These are phyloP conservation scores for Darksidea phi DNA, from an alignment of 495 filamentous ascomycete species.

Conservation along the genomic window DNA sequence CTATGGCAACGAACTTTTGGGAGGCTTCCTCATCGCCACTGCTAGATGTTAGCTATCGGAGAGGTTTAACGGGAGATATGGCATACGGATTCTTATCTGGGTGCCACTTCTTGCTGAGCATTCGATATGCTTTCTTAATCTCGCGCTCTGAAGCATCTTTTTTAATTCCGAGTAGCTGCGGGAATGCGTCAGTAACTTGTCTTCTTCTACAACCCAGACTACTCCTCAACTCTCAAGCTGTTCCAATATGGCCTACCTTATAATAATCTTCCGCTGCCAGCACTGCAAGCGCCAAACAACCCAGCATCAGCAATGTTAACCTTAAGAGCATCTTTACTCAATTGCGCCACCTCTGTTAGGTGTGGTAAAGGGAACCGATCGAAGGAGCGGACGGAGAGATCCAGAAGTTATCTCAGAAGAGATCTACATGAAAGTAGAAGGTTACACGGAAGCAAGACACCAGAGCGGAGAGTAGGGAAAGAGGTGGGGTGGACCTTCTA, in stretches of 20 bases:
- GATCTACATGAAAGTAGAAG: slow-evolving; percentile 29
- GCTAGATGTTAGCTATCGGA: background rate
- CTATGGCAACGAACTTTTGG: slow-evolving; percentile 90
- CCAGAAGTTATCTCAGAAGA: background rate
- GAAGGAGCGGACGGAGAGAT: slow-evolving; percentile 16
- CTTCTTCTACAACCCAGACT: background rate
- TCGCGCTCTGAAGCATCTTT: slow-evolving; percentile 81
- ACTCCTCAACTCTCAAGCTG: background rate
- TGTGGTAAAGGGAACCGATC: too few relatives aligned
- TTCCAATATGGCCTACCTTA: slow-evolving; percentile 57
- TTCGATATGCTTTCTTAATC: slow-evolving; percentile 94
- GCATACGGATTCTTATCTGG: slow-evolving; percentile 95
- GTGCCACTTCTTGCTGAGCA: slow-evolving; percentile 91
- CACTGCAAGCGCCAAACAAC: slow-evolving; percentile 16
- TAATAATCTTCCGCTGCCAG: slow-evolving; percentile 83
- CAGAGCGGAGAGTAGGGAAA: background rate
- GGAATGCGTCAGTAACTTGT: slow-evolving; percentile 5
- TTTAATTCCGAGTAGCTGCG: slow-evolving; percentile 72
- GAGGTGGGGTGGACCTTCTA: slow-evolving; percentile 12
- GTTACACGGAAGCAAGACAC: background rate
- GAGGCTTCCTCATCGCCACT: slow-evolving; percentile 77
- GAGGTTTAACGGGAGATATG: slow-evolving; percentile 13
- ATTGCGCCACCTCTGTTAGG: slow-evolving; percentile 1
- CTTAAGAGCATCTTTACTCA: slow-evolving; percentile 29
- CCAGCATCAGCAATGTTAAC: slow-evolving; percentile 24